Evolutionary conservation across 169 alveolate species (phyloP).

Genomic region (Eimeria necatrix): DNA sequence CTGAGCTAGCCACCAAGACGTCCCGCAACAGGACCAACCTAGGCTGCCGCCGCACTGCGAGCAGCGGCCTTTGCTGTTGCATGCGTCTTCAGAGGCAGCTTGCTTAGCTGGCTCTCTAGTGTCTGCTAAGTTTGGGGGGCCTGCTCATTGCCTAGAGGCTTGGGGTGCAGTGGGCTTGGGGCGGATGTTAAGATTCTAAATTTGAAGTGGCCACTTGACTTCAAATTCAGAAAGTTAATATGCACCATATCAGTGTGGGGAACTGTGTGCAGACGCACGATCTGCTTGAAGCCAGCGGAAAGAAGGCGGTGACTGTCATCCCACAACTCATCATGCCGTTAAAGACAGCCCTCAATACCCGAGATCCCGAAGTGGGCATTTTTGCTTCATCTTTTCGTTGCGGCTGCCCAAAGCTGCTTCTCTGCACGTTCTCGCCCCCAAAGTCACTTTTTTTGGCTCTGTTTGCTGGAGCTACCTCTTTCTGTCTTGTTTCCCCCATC

Average conservation of each 20-base stretch:
- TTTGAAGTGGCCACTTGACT: neutral
- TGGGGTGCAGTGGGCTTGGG: neutral
- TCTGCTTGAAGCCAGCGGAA: conserved; percentile 90
- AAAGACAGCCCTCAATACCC: conserved; percentile 94
- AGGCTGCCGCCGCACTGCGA: too few relatives aligned
- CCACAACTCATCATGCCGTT: conserved; percentile 96
- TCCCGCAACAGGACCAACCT: too few relatives aligned
- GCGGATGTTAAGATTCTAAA: neutral
- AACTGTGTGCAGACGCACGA: conserved; percentile 83
- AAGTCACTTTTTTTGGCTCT: neutral
- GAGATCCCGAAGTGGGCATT: conserved; percentile 93
- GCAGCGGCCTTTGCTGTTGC: too few relatives aligned
- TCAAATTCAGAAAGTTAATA: too few relatives aligned
- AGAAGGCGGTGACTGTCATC: conserved; percentile 94
- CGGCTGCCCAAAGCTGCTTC: neutral
- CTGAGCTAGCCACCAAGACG: too few relatives aligned
- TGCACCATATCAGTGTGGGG: too few relatives aligned
- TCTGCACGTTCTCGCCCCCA: neutral
- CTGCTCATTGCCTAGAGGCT: too few relatives aligned
- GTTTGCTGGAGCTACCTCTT: neutral
- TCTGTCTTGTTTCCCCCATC: neutral
- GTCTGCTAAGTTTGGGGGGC: too few relatives aligned
- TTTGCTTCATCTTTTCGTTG: neutral
- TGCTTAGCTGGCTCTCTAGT: too few relatives aligned
- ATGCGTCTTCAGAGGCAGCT: too few relatives aligned